Conservation (phyloP, 73 alveolate genomes). For the Paramecium octaurelia region DNA sequence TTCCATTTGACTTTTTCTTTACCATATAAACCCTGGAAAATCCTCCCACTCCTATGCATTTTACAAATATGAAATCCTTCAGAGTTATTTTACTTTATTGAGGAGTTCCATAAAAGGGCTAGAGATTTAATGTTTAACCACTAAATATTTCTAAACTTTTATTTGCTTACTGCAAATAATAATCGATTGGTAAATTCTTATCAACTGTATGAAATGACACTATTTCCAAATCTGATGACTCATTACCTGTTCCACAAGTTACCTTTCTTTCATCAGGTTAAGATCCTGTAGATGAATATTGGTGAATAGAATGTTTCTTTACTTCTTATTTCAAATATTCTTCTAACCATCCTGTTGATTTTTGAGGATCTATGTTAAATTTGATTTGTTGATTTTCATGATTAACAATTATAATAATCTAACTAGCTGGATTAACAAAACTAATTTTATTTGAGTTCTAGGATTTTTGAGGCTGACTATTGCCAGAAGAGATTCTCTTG, state of each 20-base stretch:
- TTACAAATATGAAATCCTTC: conserved; percentile 56
- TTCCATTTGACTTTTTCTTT: conserved; percentile 80
- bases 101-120: conserved; percentile 40
- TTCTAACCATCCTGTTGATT: background rate
- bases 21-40: conserved; percentile 80
- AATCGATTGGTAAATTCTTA: conserved; percentile 32
- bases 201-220: conserved; percentile 24
- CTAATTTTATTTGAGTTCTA: background rate
- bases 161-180: background rate
- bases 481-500: background rate
- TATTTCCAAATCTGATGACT: background rate
- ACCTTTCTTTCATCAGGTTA: conserved; percentile 8
- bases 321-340: background rate
- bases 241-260: conserved; percentile 36
- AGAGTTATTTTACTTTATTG: background rate
- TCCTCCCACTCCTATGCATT: conserved; percentile 90
- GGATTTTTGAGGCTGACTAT: background rate
- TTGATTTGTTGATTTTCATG: background rate
- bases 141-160: conserved; percentile 13
- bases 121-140: background rate
- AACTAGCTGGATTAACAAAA: background rate
- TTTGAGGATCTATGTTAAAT: background rate
- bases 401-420: background rate
- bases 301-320: background rate
- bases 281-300: conserved; percentile 37